These are phyloP conservation scores for Colletotrichum orbiculare DNA, from an alignment of 2,329 filamentous ascomycete genomes.

Conservation along the genomic window DNA sequence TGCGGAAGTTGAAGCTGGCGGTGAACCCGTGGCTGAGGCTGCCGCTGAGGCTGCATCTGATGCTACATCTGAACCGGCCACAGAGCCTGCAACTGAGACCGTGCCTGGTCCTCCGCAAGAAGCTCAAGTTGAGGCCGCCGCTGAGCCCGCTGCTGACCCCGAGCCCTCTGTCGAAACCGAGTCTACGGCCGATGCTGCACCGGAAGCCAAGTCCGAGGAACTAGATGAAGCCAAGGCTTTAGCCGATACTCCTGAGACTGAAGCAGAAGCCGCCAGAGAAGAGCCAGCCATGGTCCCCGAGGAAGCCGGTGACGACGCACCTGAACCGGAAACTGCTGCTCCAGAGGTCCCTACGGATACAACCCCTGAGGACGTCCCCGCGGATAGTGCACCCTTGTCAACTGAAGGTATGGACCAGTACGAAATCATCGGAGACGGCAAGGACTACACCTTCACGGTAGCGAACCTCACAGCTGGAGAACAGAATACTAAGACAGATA, in stretches of 20 bases:
- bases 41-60: background rate
- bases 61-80: background rate
- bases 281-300: too few relatives aligned
- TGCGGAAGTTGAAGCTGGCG: background rate
- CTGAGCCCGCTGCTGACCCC: background rate
- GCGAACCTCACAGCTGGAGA: background rate
- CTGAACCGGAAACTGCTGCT: background rate
- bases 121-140: background rate
- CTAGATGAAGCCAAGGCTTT: too few relatives aligned
- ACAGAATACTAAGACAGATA: slow-evolving; percentile 28
- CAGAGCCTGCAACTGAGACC: background rate
- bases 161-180: background rate
- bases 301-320: background rate
- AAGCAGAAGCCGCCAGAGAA: too few relatives aligned
- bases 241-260: too few relatives aligned
- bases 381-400: slow-evolving; percentile 10
- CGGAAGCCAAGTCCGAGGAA: background rate
- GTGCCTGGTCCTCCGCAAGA: slow-evolving; percentile 2
- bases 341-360: too few relatives aligned
- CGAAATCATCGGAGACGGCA: slow-evolving; percentile 33
- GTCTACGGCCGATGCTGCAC: background rate
- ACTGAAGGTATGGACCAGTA: slow-evolving; percentile 35
- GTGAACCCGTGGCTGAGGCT: background rate
- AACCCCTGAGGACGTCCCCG: background rate
- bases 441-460: slow-evolving; percentile 23